Base-by-base conservation (phyloP, 768 basidiomycete genomes). In the Mycena amicta region DNA sequence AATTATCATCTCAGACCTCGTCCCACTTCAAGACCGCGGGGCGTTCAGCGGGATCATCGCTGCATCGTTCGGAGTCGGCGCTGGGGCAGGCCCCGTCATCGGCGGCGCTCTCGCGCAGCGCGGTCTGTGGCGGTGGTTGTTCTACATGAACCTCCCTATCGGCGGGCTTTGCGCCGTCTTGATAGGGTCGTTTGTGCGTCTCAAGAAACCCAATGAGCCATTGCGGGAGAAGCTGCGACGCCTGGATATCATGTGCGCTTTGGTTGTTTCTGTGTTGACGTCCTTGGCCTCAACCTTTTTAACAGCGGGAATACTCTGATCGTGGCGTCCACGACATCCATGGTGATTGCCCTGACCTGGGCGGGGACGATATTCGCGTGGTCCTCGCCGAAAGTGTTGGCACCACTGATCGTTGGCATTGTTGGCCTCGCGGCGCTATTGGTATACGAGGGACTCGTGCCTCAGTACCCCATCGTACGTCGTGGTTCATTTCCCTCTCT, bases 211-310 rank as follows among this genome's bases (percentile, higher is more conserved):
- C 8, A 8, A 8, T 18, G 33, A 18, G 8, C 8, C 33, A 18
- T 18, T 37, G 33, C 8, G 33, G 33, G 33, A 37, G 8, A 37
- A 37, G 33, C 33, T 37, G 18, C 8, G 18, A 18, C 33, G 33
- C 8, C 33, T 37, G 8, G 33, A 37, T 37, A 8, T 8, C 8
- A 8, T 37, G 33, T 37, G 8, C 33, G 33, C n/a, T 37, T 18
- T 8, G 8, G 6, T 45, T 37, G 33, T 37, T 37, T 37, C 33
- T 18, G 33, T 37, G 8, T 37, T 8, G 33, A 8, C 66, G 11
- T 28, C 70, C 15, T 55, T 55, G 16, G n/a, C 33, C 33, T 8
- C 33, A 37, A 37, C 33, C 18, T 8, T 8, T 37, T 18, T 37
- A n/a, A 8, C 18, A 37, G 33, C 33, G 33, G 33, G 33, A 37